Evolutionary conservation across 768 basidiomycete genomes (phyloP), one percentile per base, ranked within the genome.

Genomic region (Paxillus ammoniavirescens): DNA sequence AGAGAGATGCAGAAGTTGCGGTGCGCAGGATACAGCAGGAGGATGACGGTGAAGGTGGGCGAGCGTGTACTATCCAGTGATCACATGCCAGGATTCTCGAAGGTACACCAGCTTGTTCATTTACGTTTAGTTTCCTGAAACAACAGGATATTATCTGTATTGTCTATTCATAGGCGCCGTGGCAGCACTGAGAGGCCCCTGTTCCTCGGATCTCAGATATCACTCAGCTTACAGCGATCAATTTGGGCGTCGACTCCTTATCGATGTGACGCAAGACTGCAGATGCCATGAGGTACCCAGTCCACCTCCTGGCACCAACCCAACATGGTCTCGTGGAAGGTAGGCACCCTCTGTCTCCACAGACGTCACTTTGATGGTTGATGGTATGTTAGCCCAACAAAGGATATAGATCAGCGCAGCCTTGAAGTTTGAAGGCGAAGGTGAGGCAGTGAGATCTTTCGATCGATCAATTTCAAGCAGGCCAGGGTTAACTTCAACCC

Each of bases 31-130:
- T 66, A 41, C 61, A 63, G 49, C 54, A 51, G 42, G 41, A 53
- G n/a, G 53, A 21, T 17, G 12, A 18, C 37, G 37, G 49, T 31
- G 41, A 36, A 6, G 17, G 46, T 9, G 53, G 26, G 26, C 47
- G 36, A 23, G 42, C 54, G 42, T 65, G 64, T 53, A 53, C 18
- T 18, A 55, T 65, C 42, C 64, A 66, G 50, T 65, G 31, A 50
- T 18, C n/a, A 7, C 30, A 18, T 52, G 55, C 31, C 31, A 31
- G 31, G 31, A 31, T 31, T 31, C 10, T 31, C 31, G 8, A 2
- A 31, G 31, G 31, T 10, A 5, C 7, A 31, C 31, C 3, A 31
- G 5, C 10, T 9, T 31, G 31, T 31, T 31, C 31, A 31, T 31
- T 31, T 31, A 31, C 31, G 31, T 10, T 8, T 31, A 31, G 31